Percentiles rank a stretch among this genome's conserved stretches.
Conservation (phyloP, 2,329 filamentous ascomycete genomes). For the Trichoderma polysporum region DNA sequence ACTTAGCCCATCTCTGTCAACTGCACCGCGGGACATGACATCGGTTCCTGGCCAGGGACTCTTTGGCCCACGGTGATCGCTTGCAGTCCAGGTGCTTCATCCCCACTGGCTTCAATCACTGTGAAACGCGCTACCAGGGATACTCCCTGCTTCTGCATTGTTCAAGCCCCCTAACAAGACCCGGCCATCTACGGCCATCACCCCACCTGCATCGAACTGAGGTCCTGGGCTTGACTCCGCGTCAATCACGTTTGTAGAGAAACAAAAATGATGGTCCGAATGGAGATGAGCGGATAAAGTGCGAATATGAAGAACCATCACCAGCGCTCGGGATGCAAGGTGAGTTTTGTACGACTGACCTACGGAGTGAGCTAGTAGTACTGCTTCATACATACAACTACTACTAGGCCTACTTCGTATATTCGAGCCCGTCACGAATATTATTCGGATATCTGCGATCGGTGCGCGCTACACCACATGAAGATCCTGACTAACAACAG, state of each 20-base stretch:
- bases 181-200: conserved; percentile 16
- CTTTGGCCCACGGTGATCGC: conserved; percentile 3
- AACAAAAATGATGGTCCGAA: not conserved
- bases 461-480: not conserved
- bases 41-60: conserved; percentile 7
- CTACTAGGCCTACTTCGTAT: not conserved
- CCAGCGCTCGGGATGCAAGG: not conserved
- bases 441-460: conserved; percentile 11
- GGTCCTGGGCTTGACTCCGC: not conserved
- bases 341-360: not conserved
- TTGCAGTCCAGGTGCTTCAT: conserved; percentile 8
- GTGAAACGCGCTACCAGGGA: conserved; percentile 21
- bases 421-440: not conserved
- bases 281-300: not conserved
- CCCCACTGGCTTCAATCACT: conserved; percentile 16
- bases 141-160: conserved; percentile 19
- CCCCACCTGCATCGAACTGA: conserved; percentile 2
- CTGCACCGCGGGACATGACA: not conserved
- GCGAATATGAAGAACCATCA: not conserved
- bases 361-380: no score
- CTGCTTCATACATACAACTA: no score
- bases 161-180: conserved; percentile 13
- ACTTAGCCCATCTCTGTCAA: not conserved
- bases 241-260: not conserved
- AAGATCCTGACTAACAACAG: not conserved